Evolutionary conservation across 495 filamentous ascomycete species (phyloP).

Genomic region (Talaromyces stipitatus): DNA sequence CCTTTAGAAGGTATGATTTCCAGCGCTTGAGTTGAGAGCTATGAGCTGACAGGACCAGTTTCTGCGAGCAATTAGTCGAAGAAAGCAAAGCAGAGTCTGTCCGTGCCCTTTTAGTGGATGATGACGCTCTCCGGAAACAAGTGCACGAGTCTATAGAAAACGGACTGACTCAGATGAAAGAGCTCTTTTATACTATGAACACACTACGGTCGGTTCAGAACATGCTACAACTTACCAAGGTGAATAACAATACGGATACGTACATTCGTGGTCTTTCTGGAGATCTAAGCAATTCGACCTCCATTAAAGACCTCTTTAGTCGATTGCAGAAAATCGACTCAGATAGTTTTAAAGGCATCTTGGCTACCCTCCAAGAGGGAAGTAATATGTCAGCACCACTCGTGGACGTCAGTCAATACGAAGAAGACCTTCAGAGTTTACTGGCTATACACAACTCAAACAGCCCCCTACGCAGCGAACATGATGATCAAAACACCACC

Average conservation of each 20-base stretch:
- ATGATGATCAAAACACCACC: conserved; percentile 61
- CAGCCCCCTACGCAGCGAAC: conserved; percentile 60
- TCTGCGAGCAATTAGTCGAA: conserved; percentile 39
- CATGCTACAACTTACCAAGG: conserved; percentile 28
- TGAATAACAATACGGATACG: conserved; percentile 39
- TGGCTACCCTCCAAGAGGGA: background rate
- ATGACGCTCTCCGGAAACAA: conserved; percentile 35
- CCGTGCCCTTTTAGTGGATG: conserved; percentile 42
- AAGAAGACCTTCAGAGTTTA: conserved; percentile 25
- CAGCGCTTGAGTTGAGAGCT: background rate
- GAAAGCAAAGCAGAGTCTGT: conserved; percentile 30
- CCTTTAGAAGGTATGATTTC: conserved; percentile 57
- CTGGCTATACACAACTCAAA: conserved; percentile 29
- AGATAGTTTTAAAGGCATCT: conserved; percentile 8
- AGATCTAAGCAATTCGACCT: conserved; percentile 42
- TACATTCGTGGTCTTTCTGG: conserved; percentile 50
- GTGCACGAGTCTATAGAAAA: conserved; percentile 21
- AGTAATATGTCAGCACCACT: background rate
- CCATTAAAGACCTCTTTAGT: conserved; percentile 47
- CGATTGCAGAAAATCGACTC: conserved; percentile 45
- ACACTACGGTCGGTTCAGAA: conserved; percentile 38
- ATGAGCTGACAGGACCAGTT: conserved; percentile 20
- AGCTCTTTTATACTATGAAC: conserved; percentile 38
- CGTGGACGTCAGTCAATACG: conserved; percentile 9
- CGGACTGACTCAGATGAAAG: conserved; percentile 33